phyloP scores from a whole-genome alignment of 306 rosid genomes.

The Gastrolobium villosum region DNA sequence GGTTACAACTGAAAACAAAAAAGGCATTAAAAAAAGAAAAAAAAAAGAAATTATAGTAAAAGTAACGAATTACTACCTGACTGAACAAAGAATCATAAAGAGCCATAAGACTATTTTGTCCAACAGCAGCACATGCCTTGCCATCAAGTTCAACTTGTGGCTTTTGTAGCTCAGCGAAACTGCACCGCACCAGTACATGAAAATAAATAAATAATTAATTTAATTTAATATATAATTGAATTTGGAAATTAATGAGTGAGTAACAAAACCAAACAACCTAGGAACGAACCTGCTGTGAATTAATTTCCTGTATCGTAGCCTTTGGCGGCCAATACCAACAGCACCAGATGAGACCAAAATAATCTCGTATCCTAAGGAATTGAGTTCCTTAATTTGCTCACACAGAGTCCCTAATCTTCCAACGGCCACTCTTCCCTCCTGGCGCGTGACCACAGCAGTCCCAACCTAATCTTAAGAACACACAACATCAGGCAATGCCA shows the following conservation, averaged over 20 bases:
- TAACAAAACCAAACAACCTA: no score
- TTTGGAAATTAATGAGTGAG: no score
- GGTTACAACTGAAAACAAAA: slow-evolving; percentile 10
- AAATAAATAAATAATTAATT: background rate
- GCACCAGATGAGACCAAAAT: slow-evolving; percentile 91
- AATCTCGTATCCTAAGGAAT: slow-evolving; percentile 71
- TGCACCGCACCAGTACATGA: slow-evolving; percentile 52
- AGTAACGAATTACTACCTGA: slow-evolving; percentile 67
- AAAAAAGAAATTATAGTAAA: no score
- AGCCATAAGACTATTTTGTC: slow-evolving; percentile 95
- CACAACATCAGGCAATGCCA: background rate
- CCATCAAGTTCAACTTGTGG: slow-evolving; percentile 98
- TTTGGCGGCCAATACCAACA: slow-evolving; percentile 90
- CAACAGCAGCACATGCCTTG: slow-evolving; percentile 99
- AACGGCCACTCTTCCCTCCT: slow-evolving; percentile 40
- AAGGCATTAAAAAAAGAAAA: background rate
- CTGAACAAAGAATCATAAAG: slow-evolving; percentile 85
- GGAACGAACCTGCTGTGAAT: slow-evolving; percentile 74
- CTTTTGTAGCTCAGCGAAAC: slow-evolving; percentile 98
- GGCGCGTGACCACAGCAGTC: slow-evolving; percentile 45
- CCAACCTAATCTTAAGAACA: slow-evolving; percentile 29
- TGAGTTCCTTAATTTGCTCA: slow-evolving; percentile 85
- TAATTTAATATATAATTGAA: no score
- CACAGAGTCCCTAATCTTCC: slow-evolving; percentile 73
- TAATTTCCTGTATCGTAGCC: slow-evolving; percentile 76